Base-by-base conservation (phyloP, 352 stramenopile genomes). In the Blastocystis hominis region DNA sequence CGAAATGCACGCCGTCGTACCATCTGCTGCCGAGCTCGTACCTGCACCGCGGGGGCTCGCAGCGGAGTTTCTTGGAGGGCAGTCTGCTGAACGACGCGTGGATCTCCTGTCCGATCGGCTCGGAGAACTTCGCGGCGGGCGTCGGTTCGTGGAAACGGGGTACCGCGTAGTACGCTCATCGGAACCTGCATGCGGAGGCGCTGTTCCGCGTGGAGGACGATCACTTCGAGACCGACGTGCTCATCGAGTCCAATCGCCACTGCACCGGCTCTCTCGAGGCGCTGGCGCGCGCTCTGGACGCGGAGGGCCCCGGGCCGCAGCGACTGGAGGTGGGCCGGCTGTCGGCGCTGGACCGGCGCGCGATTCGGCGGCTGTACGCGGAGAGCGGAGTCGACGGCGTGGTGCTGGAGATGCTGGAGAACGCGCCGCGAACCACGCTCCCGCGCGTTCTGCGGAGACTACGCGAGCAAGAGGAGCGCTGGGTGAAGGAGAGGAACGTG, bases 161-260 rank as follows among this genome's bases (percentile, higher is more conserved):
- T 80, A 24, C 62, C 7, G 34, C 3, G 10, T 91, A 94, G 91
- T 97, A 98, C 88, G 98, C 98, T 94, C 94, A 97, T 55, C 97
- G 97, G 86, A 99, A 99, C 89, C 93, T 97, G 81, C 98, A 98
- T 89, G 97, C 99, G 89, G 97, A 99, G 90, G 94, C 94, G 5
- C 90, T 99, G 0, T 99, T 99, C 91, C 95, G 97, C 86, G 97
- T 94, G 76, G 97, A 99, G 91, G 97, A 99, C 90, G 97, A 99
- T 90, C 93, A 96, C 9, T 97, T 96, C 90, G 94, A 97, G 90
- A 94, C 97, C 63, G 94, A 97, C 89, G 95, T 97, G 92, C 91
- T 94, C 10, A 98, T 99, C 86, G 97, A 99, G 70, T 94, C 94
- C 0, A 99, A 98, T 90, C 91, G 93, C 36, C 93, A 92, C 34